Evolutionary conservation across 2,329 filamentous ascomycete genomes (phyloP).

Genomic region (Aspergillus quadrilineatus): DNA sequence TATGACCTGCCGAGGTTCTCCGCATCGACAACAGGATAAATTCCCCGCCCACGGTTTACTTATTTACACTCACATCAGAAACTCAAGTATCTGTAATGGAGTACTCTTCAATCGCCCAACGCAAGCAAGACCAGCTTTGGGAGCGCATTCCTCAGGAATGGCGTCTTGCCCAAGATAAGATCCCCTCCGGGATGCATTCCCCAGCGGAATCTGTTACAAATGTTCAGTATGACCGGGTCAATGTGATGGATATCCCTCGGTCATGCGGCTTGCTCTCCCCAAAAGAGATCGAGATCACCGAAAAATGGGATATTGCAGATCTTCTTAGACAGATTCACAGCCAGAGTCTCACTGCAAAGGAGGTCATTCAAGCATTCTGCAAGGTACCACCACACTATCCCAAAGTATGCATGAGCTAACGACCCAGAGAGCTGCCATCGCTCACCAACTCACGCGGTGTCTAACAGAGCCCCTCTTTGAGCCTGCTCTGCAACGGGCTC

Average conservation of each 20-base stretch:
- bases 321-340: conserved; percentile 37
- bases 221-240: conserved; percentile 32
- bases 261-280: conserved; percentile 53
- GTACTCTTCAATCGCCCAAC: conserved; percentile 36
- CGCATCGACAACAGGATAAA: not conserved
- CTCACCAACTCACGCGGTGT: conserved; percentile 47
- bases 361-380: conserved; percentile 56
- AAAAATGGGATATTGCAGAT: conserved; percentile 48
- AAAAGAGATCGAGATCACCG: conserved; percentile 56
- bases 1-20: conserved; percentile 13
- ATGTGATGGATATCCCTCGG: conserved; percentile 52
- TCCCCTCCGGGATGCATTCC: conserved; percentile 38
- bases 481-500: conserved; percentile 49
- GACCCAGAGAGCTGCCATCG: conserved; percentile 35
- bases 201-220: conserved; percentile 37
- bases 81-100: not conserved
- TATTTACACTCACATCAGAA: not conserved
- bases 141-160: conserved; percentile 43
- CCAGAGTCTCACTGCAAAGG: conserved; percentile 38
- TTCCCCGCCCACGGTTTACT: not conserved
- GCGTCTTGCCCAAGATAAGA: conserved; percentile 34
- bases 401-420: not conserved
- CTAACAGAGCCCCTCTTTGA: conserved; percentile 54
- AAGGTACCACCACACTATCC: conserved; percentile 35
- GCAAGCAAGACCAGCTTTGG: conserved; percentile 40